phyloP scores from a whole-genome alignment of 2,329 filamentous ascomycete species.

The Colletotrichum endophyticum region DNA sequence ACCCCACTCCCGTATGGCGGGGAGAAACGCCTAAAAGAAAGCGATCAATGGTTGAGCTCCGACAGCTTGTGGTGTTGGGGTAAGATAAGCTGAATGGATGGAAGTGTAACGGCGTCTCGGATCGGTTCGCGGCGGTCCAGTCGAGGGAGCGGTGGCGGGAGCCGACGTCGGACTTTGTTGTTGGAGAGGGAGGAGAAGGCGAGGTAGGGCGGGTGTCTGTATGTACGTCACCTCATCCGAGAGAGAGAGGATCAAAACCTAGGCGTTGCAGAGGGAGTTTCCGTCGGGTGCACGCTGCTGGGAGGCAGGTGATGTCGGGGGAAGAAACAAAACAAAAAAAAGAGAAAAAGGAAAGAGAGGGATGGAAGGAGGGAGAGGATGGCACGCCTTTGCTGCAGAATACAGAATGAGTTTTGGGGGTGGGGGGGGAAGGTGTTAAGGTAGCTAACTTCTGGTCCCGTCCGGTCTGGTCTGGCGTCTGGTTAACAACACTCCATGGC shows the following conservation, averaged over 20 bases:
- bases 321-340: not conserved
- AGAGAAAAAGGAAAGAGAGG: not conserved
- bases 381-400: conserved; percentile 5
- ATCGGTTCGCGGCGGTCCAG: conserved; percentile 8
- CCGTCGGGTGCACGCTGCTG: not conserved
- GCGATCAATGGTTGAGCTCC: conserved; percentile 4
- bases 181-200: not conserved
- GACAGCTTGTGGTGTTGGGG: not conserved
- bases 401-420: not conserved
- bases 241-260: not conserved
- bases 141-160: not conserved
- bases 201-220: not conserved
- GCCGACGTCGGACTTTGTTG: conserved; percentile 3
- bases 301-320: not conserved
- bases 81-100: not conserved
- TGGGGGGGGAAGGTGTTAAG: not conserved
- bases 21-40: conserved; percentile 14
- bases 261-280: not conserved
- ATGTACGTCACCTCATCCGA: not conserved
- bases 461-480: not conserved
- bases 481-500: not conserved
- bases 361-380: not conserved
- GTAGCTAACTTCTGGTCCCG: not conserved
- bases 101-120: not conserved
- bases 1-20: conserved; percentile 14